Percentiles rank a stretch among this genome's conserved stretches.
Conservation (phyloP, 148 eudicot genomes). For the Vaccinium myrtillus region DNA sequence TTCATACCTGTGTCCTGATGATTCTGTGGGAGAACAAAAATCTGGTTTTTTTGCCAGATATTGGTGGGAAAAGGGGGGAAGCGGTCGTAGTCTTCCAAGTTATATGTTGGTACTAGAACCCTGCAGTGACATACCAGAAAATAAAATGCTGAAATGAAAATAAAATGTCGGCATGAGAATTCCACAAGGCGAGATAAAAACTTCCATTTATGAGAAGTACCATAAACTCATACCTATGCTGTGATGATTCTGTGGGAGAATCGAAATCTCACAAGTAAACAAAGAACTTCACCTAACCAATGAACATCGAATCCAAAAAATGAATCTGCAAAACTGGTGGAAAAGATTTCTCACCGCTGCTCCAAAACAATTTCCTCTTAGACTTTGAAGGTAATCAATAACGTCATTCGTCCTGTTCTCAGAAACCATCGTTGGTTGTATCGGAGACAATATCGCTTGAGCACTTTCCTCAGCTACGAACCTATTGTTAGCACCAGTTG, state of each 20-base stretch:
- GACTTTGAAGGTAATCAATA: conserved; percentile 36
- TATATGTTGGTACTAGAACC: too few relatives aligned
- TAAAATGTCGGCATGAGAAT: too few relatives aligned
- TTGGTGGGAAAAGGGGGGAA: too few relatives aligned
- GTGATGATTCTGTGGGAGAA: not conserved
- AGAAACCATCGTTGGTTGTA: conserved; percentile 36
- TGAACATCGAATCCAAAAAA: not conserved
- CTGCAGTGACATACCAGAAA: not conserved
- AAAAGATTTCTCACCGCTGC: conserved; percentile 28
- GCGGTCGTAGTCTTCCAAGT: too few relatives aligned
- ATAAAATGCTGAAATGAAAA: too few relatives aligned
- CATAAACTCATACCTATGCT: not conserved
- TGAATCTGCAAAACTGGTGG: not conserved
- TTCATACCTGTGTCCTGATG: too few relatives aligned
- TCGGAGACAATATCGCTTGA: conserved; percentile 27
- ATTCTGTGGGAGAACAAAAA: too few relatives aligned
- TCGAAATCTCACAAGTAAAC: too few relatives aligned
- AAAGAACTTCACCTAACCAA: too few relatives aligned
- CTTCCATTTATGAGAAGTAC: not conserved
- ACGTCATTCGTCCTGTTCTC: conserved; percentile 34
- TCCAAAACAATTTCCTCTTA: conserved; percentile 32
- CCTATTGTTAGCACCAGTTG: conserved; percentile 29
- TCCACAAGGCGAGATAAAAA: too few relatives aligned
- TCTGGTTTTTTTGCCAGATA: too few relatives aligned
- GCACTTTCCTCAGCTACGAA: conserved; percentile 29